Evolutionary conservation across 305 asterid species (phyloP).

Genomic region (Fraxinus sp.): DNA sequence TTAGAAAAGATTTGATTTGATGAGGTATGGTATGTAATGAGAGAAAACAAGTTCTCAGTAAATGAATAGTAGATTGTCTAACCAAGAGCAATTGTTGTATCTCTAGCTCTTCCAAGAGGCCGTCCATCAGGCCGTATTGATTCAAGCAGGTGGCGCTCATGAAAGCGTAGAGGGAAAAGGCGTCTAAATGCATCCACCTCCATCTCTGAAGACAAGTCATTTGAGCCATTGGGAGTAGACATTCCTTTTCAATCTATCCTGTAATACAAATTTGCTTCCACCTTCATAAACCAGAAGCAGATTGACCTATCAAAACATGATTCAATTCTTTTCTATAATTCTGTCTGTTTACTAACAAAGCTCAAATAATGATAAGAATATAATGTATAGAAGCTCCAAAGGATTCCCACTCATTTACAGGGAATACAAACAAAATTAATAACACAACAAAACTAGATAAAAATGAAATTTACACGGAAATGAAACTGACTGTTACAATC

Average conservation of each 20-base stretch:
- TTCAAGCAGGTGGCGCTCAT: constrained; percentile 71
- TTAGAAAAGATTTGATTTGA: constrained; percentile 10
- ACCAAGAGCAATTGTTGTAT: constrained; percentile 76
- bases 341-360: not conserved
- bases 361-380: not conserved
- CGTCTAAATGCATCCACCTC: constrained; percentile 86
- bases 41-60: not conserved
- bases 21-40: not conserved
- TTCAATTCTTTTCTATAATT: not conserved
- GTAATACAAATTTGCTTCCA: constrained; percentile 9
- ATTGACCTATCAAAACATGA: not conserved
- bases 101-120: constrained; percentile 74
- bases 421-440: not conserved
- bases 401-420: not conserved
- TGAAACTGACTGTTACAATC: not conserved
- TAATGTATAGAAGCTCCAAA: not conserved
- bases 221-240: constrained; percentile 43
- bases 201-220: constrained; percentile 76
- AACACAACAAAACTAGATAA: not conserved
- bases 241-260: constrained; percentile 32
- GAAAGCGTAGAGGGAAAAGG: constrained; percentile 78
- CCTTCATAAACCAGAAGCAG: constrained; percentile 12
- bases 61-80: constrained; percentile 22
- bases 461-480: not conserved
- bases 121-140: constrained; percentile 88